Evolutionary conservation across 257 asterid species (phyloP), one percentile per base, ranked within the genome.

Genomic region (Cordia subcordata): DNA sequence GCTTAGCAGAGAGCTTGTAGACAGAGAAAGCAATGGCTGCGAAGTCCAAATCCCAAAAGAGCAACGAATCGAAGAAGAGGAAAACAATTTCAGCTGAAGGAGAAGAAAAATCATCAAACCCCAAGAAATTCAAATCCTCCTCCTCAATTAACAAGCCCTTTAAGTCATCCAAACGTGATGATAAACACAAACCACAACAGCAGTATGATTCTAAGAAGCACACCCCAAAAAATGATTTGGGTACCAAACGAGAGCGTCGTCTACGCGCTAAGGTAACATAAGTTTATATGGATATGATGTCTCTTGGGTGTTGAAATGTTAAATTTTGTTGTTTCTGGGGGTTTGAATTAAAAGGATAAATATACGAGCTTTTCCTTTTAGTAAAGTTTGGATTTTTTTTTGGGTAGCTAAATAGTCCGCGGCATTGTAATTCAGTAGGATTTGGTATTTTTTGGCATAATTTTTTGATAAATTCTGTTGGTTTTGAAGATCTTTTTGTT

Each of bases 191-290:
- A 72, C 53, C 76, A 66, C 20, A 22, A 47, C 68, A 66, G 18
- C 66, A 32, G 22, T 37, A 32, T 32, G 74, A 55, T 57, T 54
- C 55, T 55, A 73, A 76, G 56, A 71, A 68, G 19, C 47, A 16
- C 45, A 59, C 19, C 53, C 73, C 66, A 67, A 78, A 72, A 47
- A 86, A 64, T 10, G 90, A 67, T 13, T 65, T 21, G 45, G 73
- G 46, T 37, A 76, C 75, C 62, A 92, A 84, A 74, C 75, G 79
- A 47, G 54, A 69, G 18, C 66, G 81, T 53, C 96, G 96, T 72
- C 14, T 79, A 47, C 86, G 69, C 5, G 74, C 95, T 66, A 86
- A 89, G 95, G 99, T 84, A 58, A n/a, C n/a, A n/a, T n/a, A n/a
- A n/a, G n/a, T n/a, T 27, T 27, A 27, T 27, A 27, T 27, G 35